These are phyloP conservation scores for Pyricularia grisea DNA, from an alignment of 2,329 filamentous ascomycete species.

Conservation along the genomic window DNA sequence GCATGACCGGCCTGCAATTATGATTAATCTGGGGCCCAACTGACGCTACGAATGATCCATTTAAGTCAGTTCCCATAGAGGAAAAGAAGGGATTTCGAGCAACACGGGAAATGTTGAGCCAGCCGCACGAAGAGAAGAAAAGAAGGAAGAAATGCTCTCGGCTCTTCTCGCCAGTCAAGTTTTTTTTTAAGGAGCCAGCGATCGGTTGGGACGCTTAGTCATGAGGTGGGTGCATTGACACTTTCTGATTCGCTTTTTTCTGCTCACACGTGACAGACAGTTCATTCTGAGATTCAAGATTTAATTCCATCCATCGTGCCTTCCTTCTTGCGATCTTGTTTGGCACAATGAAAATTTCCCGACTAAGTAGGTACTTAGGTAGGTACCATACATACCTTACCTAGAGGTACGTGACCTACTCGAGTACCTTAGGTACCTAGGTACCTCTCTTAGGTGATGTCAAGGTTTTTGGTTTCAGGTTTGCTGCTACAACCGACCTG, in stretches of 20 bases:
- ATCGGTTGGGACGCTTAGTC: not conserved
- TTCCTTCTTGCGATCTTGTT: too few species aligned
- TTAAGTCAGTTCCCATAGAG: constrained; percentile 31
- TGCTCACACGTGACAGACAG: not conserved
- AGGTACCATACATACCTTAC: too few species aligned
- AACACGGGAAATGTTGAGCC: constrained; percentile 70
- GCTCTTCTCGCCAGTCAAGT: not conserved
- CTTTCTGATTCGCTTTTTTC: not conserved
- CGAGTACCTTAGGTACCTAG: too few species aligned
- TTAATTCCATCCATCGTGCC: too few species aligned
- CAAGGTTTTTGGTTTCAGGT: too few species aligned
- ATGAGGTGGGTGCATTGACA: not conserved
- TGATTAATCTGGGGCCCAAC: constrained; percentile 67
- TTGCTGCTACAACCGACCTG: not conserved
- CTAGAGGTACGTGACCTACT: too few species aligned
- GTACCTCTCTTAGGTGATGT: too few species aligned
- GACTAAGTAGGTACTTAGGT: too few species aligned
- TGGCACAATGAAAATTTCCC: too few species aligned
- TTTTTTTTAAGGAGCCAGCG: not conserved
- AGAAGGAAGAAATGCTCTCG: constrained; percentile 16
- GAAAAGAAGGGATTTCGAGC: constrained; percentile 51
- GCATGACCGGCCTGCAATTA: constrained; percentile 63
- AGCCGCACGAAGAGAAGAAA: constrained; percentile 60
- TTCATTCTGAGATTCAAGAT: not conserved
- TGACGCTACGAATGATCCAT: constrained; percentile 59